These are phyloP conservation scores for Geotrichum histeridarum DNA, from an alignment of 1,139 yeast species.

Conservation along the genomic window DNA sequence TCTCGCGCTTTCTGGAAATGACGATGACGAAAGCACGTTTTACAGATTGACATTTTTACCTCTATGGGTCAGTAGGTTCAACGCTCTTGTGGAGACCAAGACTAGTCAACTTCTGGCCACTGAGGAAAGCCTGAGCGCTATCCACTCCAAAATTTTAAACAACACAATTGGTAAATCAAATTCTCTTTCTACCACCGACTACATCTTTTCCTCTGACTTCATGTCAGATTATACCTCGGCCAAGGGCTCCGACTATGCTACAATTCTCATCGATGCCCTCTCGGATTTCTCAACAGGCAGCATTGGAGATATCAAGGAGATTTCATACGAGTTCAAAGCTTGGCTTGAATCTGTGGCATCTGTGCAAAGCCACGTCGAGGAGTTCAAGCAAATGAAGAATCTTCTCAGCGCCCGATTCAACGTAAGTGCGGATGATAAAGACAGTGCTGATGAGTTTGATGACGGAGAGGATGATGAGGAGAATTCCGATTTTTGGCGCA, in stretches of 20 bases:
- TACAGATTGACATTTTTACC: slow-evolving; percentile 22
- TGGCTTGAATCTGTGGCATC: slow-evolving; percentile 18
- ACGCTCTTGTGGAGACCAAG: slow-evolving; percentile 15
- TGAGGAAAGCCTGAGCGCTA: slow-evolving; percentile 16
- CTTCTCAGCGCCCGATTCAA: slow-evolving; percentile 6
- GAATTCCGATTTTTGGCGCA: slow-evolving; percentile 17
- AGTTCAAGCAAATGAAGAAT: slow-evolving; percentile 15
- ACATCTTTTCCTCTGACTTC: slow-evolving; percentile 17
- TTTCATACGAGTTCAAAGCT: slow-evolving; percentile 15
- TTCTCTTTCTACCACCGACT: slow-evolving; percentile 10
- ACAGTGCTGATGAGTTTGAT: slow-evolving; percentile 4
- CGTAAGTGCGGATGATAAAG: not conserved
- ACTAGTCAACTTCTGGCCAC: slow-evolving; percentile 9
- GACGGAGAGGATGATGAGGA: slow-evolving; percentile 16
- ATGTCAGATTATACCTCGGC: slow-evolving; percentile 4
- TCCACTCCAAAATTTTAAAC: slow-evolving; percentile 17
- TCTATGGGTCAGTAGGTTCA: slow-evolving; percentile 25
- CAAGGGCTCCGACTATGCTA: slow-evolving; percentile 15
- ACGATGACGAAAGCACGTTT: slow-evolving; percentile 18
- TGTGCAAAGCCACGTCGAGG: slow-evolving; percentile 16
- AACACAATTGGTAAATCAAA: not conserved
- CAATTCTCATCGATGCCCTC: slow-evolving; percentile 9
- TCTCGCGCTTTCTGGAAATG: slow-evolving; percentile 12
- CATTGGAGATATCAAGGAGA: slow-evolving; percentile 15
- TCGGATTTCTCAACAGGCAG: slow-evolving; percentile 17